Percentiles rank a stretch among this genome's conserved stretches.
phyloP scores from a whole-genome alignment of 805 yeast species.

The Clavispora carvajalis region DNA sequence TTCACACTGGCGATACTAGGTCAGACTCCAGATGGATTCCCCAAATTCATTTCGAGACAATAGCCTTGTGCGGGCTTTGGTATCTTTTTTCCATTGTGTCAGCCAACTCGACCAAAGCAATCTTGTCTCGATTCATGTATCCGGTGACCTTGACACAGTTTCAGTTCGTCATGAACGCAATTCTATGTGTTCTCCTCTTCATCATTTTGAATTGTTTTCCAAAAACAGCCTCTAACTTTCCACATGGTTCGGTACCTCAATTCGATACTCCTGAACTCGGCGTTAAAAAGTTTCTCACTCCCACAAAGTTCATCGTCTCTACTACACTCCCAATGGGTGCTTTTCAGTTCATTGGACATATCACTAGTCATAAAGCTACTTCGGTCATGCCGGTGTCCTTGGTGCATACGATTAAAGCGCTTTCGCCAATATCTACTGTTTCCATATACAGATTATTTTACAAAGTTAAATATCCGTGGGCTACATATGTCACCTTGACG shows the following conservation, averaged over 20 bases:
- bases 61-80: slow-evolving; percentile 65
- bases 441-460: slow-evolving; percentile 64
- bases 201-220: slow-evolving; percentile 26
- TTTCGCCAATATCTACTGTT: slow-evolving; percentile 87
- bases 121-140: slow-evolving; percentile 61
- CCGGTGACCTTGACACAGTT: slow-evolving; percentile 89
- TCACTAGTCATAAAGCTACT: slow-evolving; percentile 89
- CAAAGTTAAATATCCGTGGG: slow-evolving; percentile 47
- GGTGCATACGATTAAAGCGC: slow-evolving; percentile 90
- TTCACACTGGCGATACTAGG: background rate
- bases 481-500: slow-evolving; percentile 72
- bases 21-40: slow-evolving; percentile 4
- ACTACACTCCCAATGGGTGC: slow-evolving; percentile 92
- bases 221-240: slow-evolving; percentile 16
- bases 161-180: slow-evolving; percentile 73
- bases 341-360: slow-evolving; percentile 90
- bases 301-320: slow-evolving; percentile 45
- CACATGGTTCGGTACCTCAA: slow-evolving; percentile 16
- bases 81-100: slow-evolving; percentile 76
- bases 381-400: slow-evolving; percentile 87
- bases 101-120: slow-evolving; percentile 74
- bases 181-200: slow-evolving; percentile 48
- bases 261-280: slow-evolving; percentile 18
- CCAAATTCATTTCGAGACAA: slow-evolving; percentile 9
- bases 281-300: slow-evolving; percentile 43